Evolutionary conservation across 768 basidiomycete species (phyloP).

Genomic region (Boletales sp.): DNA sequence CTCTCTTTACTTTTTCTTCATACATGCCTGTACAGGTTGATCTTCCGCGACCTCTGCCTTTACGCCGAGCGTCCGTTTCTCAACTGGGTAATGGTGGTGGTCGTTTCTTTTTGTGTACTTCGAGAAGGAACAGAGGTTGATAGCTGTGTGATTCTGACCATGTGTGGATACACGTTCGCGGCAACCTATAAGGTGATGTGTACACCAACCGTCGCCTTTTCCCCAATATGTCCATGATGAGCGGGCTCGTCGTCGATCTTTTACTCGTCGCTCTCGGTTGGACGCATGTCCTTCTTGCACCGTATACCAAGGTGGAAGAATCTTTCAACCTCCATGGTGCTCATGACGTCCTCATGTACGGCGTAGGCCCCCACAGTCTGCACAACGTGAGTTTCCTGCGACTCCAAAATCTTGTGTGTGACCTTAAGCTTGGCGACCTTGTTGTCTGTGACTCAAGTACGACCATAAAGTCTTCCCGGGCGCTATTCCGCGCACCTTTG

Average conservation of each 20-base stretch:
- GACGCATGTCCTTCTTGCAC: constrained; percentile 71
- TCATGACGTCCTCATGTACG: constrained; percentile 84
- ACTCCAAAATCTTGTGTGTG: not conserved
- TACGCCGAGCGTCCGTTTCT: constrained; percentile 33
- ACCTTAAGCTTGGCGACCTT: constrained; percentile 6
- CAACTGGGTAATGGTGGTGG: constrained; percentile 47
- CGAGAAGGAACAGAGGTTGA: constrained; percentile 54
- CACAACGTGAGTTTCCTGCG: constrained; percentile 41
- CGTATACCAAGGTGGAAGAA: constrained; percentile 97
- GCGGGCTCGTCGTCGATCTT: constrained; percentile 41
- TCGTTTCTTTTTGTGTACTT: constrained; percentile 52
- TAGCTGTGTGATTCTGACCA: constrained; percentile 21
- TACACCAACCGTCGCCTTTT: too few species aligned
- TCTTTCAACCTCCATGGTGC: constrained; percentile 91
- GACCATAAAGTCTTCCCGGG: constrained; percentile 90
- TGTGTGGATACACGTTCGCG: too few species aligned
- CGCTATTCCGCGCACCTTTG: constrained; percentile 83
- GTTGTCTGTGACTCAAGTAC: constrained; percentile 47
- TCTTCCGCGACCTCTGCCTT: constrained; percentile 38
- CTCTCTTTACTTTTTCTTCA: constrained; percentile 40
- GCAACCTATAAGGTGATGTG: too few species aligned
- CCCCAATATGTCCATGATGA: constrained; percentile 2
- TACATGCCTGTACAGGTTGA: constrained; percentile 33
- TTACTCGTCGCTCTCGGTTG: constrained; percentile 51
- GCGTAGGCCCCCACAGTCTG: constrained; percentile 42